phyloP scores from a whole-genome alignment of 805 yeast genomes.

The Candida manassasensis region DNA sequence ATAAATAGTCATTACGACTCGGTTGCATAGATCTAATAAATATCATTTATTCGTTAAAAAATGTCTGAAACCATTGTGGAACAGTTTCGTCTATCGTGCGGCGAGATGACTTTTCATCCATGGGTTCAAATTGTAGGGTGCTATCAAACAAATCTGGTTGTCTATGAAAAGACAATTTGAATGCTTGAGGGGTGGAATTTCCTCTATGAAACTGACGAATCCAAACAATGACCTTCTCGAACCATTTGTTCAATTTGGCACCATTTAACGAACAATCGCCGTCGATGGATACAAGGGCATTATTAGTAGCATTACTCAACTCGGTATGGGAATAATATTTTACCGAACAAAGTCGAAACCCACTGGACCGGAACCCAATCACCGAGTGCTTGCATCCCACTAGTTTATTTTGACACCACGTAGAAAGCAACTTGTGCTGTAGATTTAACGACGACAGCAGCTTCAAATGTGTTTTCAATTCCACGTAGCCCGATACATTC shows the following conservation, averaged over 20 bases:
- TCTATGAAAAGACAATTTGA: conserved; percentile 5
- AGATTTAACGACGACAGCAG: conserved; percentile 3
- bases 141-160: conserved; percentile 7
- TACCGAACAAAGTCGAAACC: conserved; percentile 11
- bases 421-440: conserved; percentile 10
- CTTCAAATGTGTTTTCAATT: conserved; percentile 20
- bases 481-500: conserved; percentile 14
- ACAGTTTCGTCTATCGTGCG: conserved; percentile 8
- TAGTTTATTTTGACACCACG: conserved; percentile 18
- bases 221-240: conserved; percentile 12
- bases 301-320: conserved; percentile 8
- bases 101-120: conserved; percentile 1
- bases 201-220: conserved; percentile 4
- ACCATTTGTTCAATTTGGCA: conserved; percentile 13
- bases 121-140: conserved; percentile 1
- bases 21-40: conserved; percentile 5
- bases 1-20: too few relatives aligned
- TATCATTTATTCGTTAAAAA: conserved; percentile 2
- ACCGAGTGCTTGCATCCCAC: conserved; percentile 13
- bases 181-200: conserved; percentile 3
- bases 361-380: conserved; percentile 15
- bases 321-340: conserved; percentile 8
- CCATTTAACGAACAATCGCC: conserved; percentile 10
- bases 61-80: conserved; percentile 17
- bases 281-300: conserved; percentile 7